Evolutionary conservation across 768 basidiomycete genomes (phyloP), one percentile per base, ranked within the genome.

Genomic region (Boletus tomentosulus): DNA sequence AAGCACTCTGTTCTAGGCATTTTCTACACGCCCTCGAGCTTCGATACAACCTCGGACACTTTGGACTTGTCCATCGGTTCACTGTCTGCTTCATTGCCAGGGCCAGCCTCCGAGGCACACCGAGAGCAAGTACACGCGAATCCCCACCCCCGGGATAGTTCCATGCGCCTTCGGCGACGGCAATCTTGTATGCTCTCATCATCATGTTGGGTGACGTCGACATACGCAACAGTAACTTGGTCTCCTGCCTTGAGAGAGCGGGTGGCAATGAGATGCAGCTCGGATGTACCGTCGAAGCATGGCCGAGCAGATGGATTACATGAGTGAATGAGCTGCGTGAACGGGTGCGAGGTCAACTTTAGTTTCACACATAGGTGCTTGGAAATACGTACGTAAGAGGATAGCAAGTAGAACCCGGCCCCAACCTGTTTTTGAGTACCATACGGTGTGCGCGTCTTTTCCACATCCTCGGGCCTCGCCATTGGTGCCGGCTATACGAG

Each of bases 131-230:
- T 68, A 63, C 91, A 93, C 11, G 87, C 82, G 66, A 92, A 91
- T 53, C 78, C 76, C 91, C 91, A 93, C 33, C 91, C 90, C 41
- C 86, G 78, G 24, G 81, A 88, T 35, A 93, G 78, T 73, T 90
- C 87, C 60, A 77, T 75, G 31, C 91, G 79, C 57, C 90, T 75
- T 42, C 86, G 77, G 52, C 82, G 75, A 51, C 87, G 76, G 48
- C 83, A 81, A 28, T 85, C 83, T 3, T 71, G 66, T 10, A 65
- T 57, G 33, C 75, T 75, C 70, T 89, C 87, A 27, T 63, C 80
- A 1, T 74, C 65, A 53, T 74, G 80, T 62, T 81, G 80, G 0
- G 72, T 71, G 58, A 85, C 81, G 58, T 91, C 87, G 48, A 90
- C 86, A 61, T 80, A 93, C 1, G 91, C 82, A 50, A 92, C 76